Conservation (phyloP, 495 filamentous ascomycete species). For the Lepraria neglecta region DNA sequence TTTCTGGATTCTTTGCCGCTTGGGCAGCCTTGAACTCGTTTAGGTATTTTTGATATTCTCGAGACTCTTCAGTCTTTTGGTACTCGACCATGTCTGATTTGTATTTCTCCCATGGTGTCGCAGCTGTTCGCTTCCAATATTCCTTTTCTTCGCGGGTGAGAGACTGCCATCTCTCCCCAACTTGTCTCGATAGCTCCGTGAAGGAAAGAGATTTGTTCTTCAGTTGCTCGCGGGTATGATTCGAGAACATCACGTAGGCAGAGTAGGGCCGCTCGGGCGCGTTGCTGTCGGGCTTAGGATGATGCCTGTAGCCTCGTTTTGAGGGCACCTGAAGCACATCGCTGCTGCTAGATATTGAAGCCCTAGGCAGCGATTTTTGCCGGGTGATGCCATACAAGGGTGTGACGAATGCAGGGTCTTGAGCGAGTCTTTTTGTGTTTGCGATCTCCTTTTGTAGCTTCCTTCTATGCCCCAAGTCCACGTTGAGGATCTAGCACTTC, state of each 20-base stretch:
- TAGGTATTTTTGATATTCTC: constrained; percentile 19
- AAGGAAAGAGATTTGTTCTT: constrained; percentile 22
- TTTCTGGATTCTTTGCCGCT: constrained; percentile 16
- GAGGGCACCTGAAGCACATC: constrained; percentile 2
- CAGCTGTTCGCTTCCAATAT: constrained; percentile 20
- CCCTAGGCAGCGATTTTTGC: not conserved
- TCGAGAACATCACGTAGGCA: constrained; percentile 25
- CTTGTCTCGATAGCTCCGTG: constrained; percentile 18
- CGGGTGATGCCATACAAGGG: constrained; percentile 7
- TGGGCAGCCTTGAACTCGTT: constrained; percentile 17
- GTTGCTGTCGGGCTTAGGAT: constrained; percentile 23
- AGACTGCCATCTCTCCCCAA: constrained; percentile 24
- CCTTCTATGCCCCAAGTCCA: constrained; percentile 25
- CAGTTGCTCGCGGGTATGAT: constrained; percentile 22
- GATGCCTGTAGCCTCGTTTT: constrained; percentile 24
- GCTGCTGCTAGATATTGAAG: constrained; percentile 1
- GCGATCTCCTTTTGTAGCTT: constrained; percentile 29
- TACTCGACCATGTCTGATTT: constrained; percentile 20
- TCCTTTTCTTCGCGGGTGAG: constrained; percentile 15
- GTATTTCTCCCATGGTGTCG: constrained; percentile 21
- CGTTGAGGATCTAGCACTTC: constrained; percentile 18
- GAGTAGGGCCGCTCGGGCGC: constrained; percentile 22
- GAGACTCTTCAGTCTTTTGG: constrained; percentile 18
- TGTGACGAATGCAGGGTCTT: constrained; percentile 2
- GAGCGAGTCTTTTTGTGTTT: constrained; percentile 13